Evolutionary conservation across 2,329 filamentous ascomycete species (phyloP).

Genomic region (Aspergillus intermedius): DNA sequence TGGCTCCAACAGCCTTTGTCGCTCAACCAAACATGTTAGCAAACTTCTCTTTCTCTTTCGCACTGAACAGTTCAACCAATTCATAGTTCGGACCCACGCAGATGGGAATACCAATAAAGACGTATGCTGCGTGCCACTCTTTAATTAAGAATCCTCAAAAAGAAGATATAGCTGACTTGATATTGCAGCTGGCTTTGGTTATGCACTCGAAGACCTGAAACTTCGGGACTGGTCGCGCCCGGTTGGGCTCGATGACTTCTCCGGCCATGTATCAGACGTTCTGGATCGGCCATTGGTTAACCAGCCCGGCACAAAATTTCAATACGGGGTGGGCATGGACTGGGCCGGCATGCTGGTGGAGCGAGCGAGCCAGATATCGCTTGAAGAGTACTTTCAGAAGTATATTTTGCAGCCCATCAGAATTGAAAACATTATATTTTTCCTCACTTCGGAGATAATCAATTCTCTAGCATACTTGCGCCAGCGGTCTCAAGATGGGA

Average conservation of each 20-base stretch:
- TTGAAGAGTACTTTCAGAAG: slow-evolving; percentile 15
- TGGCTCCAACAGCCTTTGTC: too few relatives aligned
- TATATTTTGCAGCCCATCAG: not conserved
- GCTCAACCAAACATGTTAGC: too few relatives aligned
- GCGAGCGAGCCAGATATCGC: slow-evolving; percentile 36
- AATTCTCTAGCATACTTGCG: not conserved
- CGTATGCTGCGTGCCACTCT: too few relatives aligned
- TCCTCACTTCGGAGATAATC: not conserved
- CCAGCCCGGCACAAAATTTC: slow-evolving; percentile 58
- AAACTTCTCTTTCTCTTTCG: too few relatives aligned
- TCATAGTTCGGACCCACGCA: too few relatives aligned
- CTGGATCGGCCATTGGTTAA: slow-evolving; percentile 50
- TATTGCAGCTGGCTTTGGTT: slow-evolving; percentile 32
- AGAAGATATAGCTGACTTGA: not conserved
- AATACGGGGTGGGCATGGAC: slow-evolving; percentile 53
- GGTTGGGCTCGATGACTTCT: slow-evolving; percentile 53
- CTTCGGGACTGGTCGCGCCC: slow-evolving; percentile 39
- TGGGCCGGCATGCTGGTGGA: slow-evolving; percentile 50
- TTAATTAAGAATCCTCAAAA: too few relatives aligned
- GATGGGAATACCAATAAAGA: too few relatives aligned
- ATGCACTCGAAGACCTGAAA: slow-evolving; percentile 43
- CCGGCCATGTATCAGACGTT: slow-evolving; percentile 48
- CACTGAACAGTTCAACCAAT: too few relatives aligned
- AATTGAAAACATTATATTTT: not conserved
- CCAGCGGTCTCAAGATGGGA: not conserved